Evolutionary conservation across 2,329 filamentous ascomycete species (phyloP).

Genomic region (Ophiocordyceps unilateralis): DNA sequence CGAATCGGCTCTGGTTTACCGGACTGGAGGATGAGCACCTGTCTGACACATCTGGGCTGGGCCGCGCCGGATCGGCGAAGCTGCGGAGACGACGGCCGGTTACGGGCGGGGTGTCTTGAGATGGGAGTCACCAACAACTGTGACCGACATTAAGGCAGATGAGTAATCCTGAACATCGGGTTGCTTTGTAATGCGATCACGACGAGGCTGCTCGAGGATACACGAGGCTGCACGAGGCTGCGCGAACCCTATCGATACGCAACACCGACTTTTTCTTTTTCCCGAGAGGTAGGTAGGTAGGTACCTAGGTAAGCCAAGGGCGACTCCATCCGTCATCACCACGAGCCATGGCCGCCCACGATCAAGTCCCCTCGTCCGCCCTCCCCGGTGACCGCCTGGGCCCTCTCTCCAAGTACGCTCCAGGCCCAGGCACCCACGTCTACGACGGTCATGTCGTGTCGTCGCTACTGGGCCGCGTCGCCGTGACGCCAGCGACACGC

Average conservation of each 20-base stretch:
- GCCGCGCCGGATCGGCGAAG: background rate
- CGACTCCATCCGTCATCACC: too few species aligned
- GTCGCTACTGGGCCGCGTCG: slow-evolving; percentile 62
- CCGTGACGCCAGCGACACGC: slow-evolving; percentile 32
- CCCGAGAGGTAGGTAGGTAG: background rate
- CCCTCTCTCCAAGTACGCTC: slow-evolving; percentile 42
- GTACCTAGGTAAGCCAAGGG: too few species aligned
- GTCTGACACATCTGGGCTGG: too few species aligned
- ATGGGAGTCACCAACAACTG: too few species aligned
- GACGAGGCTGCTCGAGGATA: slow-evolving; percentile 5
- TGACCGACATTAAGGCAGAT: too few species aligned
- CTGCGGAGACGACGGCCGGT: too few species aligned
- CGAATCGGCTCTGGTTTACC: too few species aligned
- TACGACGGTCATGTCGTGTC: slow-evolving; percentile 59
- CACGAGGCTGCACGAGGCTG: background rate
- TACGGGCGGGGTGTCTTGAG: background rate
- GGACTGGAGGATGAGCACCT: too few species aligned
- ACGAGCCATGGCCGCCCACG: slow-evolving; percentile 16
- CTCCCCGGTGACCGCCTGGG: slow-evolving; percentile 75
- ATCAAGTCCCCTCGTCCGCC: slow-evolving; percentile 33
- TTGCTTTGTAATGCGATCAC: background rate
- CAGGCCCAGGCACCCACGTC: slow-evolving; percentile 74
- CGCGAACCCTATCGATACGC: background rate
- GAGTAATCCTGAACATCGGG: too few species aligned
- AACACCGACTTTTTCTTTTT: background rate